Evolutionary conservation across 2,329 filamentous ascomycete species (phyloP), one percentile per base, ranked within the genome.

Genomic region (Penicillium sp.): DNA sequence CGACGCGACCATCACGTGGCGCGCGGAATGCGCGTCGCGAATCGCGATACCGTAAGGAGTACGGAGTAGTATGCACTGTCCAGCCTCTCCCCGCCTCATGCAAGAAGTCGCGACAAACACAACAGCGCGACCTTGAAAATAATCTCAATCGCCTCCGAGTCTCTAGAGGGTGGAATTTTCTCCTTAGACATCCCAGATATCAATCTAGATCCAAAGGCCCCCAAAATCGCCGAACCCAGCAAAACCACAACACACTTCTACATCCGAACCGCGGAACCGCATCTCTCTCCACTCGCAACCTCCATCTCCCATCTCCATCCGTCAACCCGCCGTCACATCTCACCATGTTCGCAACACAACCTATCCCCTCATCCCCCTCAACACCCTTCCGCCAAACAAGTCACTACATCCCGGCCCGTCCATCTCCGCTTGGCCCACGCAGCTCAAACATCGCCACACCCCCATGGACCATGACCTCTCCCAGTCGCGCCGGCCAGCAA

Each of bases 331-430:
- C 37, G 19, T 13, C 19, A 16, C 53, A 51, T 35, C 58, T 58
- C 57, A 68, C 53, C 52, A 75, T 76, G 73, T 75, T 75, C 64
- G 70, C 71, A 45, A 59, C 72, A 63, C 67, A 71, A 33, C 16
- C 52, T 26, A 60, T 60, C 37, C 40, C 66, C 19, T 59, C 61
- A 28, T 62, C 67, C 35, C 55, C 64, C 35, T 64, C 67, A 33
- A 68, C 65, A 14, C 65, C 66, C 37, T 68, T 65, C 55, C 64
- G 67, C 58, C 62, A 69, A 63, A 64, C 65, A 35, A 52, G 56
- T 58, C 66, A 68, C 42, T 72, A 67, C 61, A 58, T 64, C 3
- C 70, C 73, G 11, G 38, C 43, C 8, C 67, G 59, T 11, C 63
- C 71, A 40, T 73, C 71, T 10, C 71, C 71, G 2, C 68, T 74